Conservation (phyloP, 2,329 filamentous ascomycete genomes). For the Gliomastix tumulicola region DNA sequence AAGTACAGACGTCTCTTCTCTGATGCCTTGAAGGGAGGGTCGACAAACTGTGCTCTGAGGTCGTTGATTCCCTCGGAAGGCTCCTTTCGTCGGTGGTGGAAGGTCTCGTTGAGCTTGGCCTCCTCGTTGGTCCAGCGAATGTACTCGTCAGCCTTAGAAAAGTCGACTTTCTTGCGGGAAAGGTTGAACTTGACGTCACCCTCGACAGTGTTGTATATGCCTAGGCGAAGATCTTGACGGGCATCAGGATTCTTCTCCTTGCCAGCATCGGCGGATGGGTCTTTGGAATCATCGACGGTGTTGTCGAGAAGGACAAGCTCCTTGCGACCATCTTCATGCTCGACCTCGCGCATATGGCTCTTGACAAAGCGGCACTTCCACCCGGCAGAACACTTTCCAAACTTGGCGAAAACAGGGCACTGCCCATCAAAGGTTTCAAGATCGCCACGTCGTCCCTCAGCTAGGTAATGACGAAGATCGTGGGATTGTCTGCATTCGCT, state of each 20-base stretch:
- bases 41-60: conserved; percentile 71
- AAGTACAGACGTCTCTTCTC: conserved; percentile 95
- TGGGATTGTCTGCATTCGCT: conserved; percentile 78
- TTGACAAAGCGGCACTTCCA: conserved; percentile 93
- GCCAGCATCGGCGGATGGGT: conserved; percentile 7
- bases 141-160: conserved; percentile 69
- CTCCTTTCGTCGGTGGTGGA: conserved; percentile 32
- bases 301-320: conserved; percentile 66
- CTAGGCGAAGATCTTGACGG: conserved; percentile 48
- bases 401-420: conserved; percentile 74
- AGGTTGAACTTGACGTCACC: conserved; percentile 67
- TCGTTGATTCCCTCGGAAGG: conserved; percentile 50
- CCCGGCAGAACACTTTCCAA: conserved; percentile 72
- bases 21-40: conserved; percentile 80
- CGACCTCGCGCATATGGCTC: conserved; percentile 78
- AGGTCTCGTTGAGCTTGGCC: conserved; percentile 26
- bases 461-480: conserved; percentile 78
- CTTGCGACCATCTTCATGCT: conserved; percentile 70
- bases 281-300: conserved; percentile 2
- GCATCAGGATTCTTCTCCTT: conserved; percentile 23
- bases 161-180: conserved; percentile 62
- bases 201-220: conserved; percentile 69
- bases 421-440: conserved; percentile 67
- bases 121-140: conserved; percentile 71
- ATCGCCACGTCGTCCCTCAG: conserved; percentile 73